Percentiles rank a stretch among this genome's conserved stretches.
Conservation (phyloP, 2,329 filamentous ascomycete genomes). For the Colletotrichum neosansevieriae region DNA sequence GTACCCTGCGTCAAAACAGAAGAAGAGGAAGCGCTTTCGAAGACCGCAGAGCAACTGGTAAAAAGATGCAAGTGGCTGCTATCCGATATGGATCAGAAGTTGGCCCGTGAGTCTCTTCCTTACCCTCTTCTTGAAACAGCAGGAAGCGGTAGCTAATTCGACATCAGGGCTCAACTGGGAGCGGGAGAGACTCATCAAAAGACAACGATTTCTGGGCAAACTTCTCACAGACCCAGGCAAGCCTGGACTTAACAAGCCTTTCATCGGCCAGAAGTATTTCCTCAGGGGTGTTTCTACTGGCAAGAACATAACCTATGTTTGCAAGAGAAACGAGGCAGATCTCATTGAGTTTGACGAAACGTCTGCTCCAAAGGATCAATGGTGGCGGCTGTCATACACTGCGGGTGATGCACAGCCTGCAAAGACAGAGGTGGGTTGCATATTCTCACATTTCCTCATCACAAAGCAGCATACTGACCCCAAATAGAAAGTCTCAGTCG, state of each 20-base stretch:
- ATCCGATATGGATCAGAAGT: conserved; percentile 48
- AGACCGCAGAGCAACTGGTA: conserved; percentile 51
- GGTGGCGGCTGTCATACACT: conserved; percentile 66
- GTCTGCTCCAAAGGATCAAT: conserved; percentile 58
- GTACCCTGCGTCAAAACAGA: conserved; percentile 53
- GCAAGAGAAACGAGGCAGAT: conserved; percentile 56
- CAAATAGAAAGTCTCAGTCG: conserved; percentile 59
- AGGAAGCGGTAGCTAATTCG: conserved; percentile 42
- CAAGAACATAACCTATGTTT: conserved; percentile 63
- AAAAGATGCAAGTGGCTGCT: conserved; percentile 49
- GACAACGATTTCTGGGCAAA: conserved; percentile 53
- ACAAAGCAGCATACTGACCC: conserved; percentile 37
- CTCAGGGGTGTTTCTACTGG: conserved; percentile 65
- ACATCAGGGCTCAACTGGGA: conserved; percentile 47
- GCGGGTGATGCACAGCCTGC: conserved; percentile 55
- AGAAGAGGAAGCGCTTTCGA: conserved; percentile 47
- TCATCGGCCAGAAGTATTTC: conserved; percentile 59
- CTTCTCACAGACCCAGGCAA: conserved; percentile 56
- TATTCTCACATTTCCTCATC: neutral
- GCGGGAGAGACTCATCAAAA: conserved; percentile 49
- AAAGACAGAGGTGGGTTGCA: conserved; percentile 60
- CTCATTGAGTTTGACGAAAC: conserved; percentile 56
- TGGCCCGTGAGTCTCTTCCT: conserved; percentile 50
- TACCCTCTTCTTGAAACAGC: no score
- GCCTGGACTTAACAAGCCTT: conserved; percentile 50